Evolutionary conservation across 306 rosid genomes (phyloP).

Genomic region (Comarum palustre): DNA sequence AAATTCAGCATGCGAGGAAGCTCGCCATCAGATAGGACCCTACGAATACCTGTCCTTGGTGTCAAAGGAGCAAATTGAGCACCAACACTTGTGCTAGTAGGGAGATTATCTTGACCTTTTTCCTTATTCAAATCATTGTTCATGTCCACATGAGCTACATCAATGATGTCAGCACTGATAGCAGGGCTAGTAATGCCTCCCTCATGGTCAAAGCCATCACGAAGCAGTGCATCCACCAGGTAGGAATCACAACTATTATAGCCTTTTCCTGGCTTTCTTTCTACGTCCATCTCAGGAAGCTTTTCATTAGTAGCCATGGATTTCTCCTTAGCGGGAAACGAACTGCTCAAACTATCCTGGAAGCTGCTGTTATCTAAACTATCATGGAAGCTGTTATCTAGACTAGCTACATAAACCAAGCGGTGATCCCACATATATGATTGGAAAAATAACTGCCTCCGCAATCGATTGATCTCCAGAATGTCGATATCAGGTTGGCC

Average conservation of each 20-base stretch:
- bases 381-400: slow-evolving; percentile 34
- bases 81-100: slow-evolving; percentile 25
- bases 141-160: slow-evolving; percentile 29
- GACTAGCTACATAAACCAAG: slow-evolving; percentile 46
- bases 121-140: slow-evolving; percentile 23
- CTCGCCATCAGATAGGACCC: slow-evolving; percentile 73
- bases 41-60: slow-evolving; percentile 36
- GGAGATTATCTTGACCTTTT: slow-evolving; percentile 34
- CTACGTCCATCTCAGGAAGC: slow-evolving; percentile 29
- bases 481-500: slow-evolving; percentile 69
- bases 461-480: slow-evolving; percentile 72
- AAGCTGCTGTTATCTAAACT: slow-evolving; percentile 31
- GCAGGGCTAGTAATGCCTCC: slow-evolving; percentile 35
- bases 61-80: slow-evolving; percentile 37
- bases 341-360: slow-evolving; percentile 34
- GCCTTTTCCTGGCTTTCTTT: slow-evolving; percentile 37
- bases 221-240: slow-evolving; percentile 33
- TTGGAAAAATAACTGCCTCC: slow-evolving; percentile 79
- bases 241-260: slow-evolving; percentile 37
- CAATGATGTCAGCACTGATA: slow-evolving; percentile 32
- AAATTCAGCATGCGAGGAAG: slow-evolving; percentile 48
- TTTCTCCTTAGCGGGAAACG: slow-evolving; percentile 46
- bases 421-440: slow-evolving; percentile 87
- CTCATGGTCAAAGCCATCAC: slow-evolving; percentile 29
- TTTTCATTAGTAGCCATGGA: slow-evolving; percentile 33